Evolutionary conservation across 257 asterid genomes (phyloP).

Genomic region (Parsonsia alboflavescens): DNA sequence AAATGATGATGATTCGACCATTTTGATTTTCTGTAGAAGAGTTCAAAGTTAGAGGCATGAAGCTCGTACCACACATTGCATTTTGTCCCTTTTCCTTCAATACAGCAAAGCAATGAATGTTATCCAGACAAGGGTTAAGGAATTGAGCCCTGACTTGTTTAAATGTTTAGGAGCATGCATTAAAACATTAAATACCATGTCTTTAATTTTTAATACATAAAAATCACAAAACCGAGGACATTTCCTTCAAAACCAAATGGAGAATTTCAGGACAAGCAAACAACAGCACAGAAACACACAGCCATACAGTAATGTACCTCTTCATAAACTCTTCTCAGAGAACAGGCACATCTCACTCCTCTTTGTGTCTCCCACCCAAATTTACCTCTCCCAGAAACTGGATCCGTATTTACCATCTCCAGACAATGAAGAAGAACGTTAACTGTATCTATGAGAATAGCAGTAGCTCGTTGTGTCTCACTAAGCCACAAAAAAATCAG

Average conservation of each 20-base stretch:
- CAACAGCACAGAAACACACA: neutral
- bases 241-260: neutral
- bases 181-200: neutral
- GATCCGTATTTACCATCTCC: slow-evolving; percentile 48
- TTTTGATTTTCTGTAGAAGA: neutral
- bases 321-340: slow-evolving; percentile 84
- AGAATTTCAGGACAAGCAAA: neutral
- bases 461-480: slow-evolving; percentile 53
- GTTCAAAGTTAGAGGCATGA: neutral
- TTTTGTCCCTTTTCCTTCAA: neutral
- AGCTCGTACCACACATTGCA: neutral
- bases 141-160: neutral
- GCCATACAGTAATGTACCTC: slow-evolving; percentile 40
- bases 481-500: slow-evolving; percentile 27
- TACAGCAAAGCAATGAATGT: neutral
- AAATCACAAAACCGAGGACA: neutral
- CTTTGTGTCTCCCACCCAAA: slow-evolving; percentile 63
- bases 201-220: neutral
- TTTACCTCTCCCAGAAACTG: slow-evolving; percentile 25
- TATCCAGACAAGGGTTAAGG: neutral
- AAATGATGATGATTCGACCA: neutral
- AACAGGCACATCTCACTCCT: slow-evolving; percentile 75
- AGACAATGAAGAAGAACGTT: slow-evolving; percentile 72
- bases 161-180: slow-evolving; percentile 6
- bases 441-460: slow-evolving; percentile 77